A percentile compares a stretch with the other conserved stretches of the same genome.
phyloP scores from a whole-genome alignment of 352 stramenopile genomes.

The Phytophthora citrophthora region DNA sequence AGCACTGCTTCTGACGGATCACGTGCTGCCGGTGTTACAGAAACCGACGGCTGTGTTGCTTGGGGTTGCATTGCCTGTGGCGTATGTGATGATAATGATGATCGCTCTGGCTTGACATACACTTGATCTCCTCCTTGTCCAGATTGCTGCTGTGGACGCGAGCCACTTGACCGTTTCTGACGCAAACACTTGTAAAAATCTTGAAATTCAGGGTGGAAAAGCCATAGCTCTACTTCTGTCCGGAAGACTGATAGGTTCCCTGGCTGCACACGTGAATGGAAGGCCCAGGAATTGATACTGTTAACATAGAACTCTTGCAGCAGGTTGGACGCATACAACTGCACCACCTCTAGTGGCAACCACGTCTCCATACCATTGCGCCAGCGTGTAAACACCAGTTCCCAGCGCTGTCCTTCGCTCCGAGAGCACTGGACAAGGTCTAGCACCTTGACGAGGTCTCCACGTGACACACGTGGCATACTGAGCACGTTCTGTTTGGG shows the following conservation, averaged over 20 bases:
- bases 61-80: background rate
- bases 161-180: slow-evolving; percentile 15
- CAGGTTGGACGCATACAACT: slow-evolving; percentile 43
- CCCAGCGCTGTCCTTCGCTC: slow-evolving; percentile 55
- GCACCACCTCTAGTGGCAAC: slow-evolving; percentile 68
- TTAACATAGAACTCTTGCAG: slow-evolving; percentile 84
- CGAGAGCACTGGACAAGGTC: slow-evolving; percentile 71
- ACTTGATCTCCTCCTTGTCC: slow-evolving; percentile 2
- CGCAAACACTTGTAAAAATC: slow-evolving; percentile 60
- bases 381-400: slow-evolving; percentile 76
- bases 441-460: slow-evolving; percentile 71
- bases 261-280: slow-evolving; percentile 50
- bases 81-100: background rate
- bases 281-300: slow-evolving; percentile 78
- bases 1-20: slow-evolving; percentile 34
- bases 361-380: slow-evolving; percentile 70
- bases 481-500: slow-evolving; percentile 53
- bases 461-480: slow-evolving; percentile 55
- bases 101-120: slow-evolving; percentile 34
- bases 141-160: slow-evolving; percentile 19
- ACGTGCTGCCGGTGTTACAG: background rate
- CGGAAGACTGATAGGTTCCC: slow-evolving; percentile 44
- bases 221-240: slow-evolving; percentile 80
- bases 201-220: slow-evolving; percentile 73
- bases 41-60: background rate